Evolutionary conservation across 2,329 filamentous ascomycete genomes (phyloP).

Genomic region (Calonectria ilicicola): DNA sequence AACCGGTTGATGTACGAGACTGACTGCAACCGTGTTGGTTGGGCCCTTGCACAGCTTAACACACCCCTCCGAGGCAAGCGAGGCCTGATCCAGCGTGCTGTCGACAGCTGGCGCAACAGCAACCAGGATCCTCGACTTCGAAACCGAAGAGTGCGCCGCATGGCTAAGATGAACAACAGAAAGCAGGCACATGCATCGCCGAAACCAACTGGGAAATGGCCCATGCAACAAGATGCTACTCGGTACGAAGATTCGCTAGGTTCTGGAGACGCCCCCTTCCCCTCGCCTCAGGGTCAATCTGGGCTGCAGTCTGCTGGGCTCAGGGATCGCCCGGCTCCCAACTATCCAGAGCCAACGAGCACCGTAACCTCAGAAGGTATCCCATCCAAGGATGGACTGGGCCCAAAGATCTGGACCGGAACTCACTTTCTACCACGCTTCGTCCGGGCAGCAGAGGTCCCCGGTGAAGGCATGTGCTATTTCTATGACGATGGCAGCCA

Average conservation of each 20-base stretch:
- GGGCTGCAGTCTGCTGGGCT: slow-evolving; percentile 52
- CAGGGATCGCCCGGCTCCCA: slow-evolving; percentile 45
- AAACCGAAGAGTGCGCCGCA: slow-evolving; percentile 90
- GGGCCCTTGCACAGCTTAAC: slow-evolving; percentile 95
- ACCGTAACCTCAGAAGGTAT: slow-evolving; percentile 54
- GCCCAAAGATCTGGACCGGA: slow-evolving; percentile 78
- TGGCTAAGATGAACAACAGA: slow-evolving; percentile 95
- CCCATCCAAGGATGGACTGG: slow-evolving; percentile 69
- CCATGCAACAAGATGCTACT: slow-evolving; percentile 53
- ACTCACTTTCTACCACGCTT: slow-evolving; percentile 76
- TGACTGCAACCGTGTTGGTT: slow-evolving; percentile 99
- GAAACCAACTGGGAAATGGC: slow-evolving; percentile 53
- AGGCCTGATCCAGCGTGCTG: slow-evolving; percentile 94
- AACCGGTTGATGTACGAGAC: slow-evolving; percentile 97
- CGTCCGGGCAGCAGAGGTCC: slow-evolving; percentile 73
- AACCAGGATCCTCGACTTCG: slow-evolving; percentile 94
- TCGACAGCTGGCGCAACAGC: slow-evolving; percentile 99
- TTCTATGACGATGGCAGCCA: slow-evolving; percentile 88
- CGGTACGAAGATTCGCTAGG: slow-evolving; percentile 60
- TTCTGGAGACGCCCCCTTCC: slow-evolving; percentile 52
- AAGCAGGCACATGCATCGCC: slow-evolving; percentile 75
- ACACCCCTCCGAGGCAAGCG: slow-evolving; percentile 91
- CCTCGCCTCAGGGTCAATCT: slow-evolving; percentile 49
- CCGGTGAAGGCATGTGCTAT: slow-evolving; percentile 85
- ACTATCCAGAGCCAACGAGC: slow-evolving; percentile 45